Conservation (phyloP, 2,329 filamentous ascomycete genomes). For the Aulographum hederae region DNA sequence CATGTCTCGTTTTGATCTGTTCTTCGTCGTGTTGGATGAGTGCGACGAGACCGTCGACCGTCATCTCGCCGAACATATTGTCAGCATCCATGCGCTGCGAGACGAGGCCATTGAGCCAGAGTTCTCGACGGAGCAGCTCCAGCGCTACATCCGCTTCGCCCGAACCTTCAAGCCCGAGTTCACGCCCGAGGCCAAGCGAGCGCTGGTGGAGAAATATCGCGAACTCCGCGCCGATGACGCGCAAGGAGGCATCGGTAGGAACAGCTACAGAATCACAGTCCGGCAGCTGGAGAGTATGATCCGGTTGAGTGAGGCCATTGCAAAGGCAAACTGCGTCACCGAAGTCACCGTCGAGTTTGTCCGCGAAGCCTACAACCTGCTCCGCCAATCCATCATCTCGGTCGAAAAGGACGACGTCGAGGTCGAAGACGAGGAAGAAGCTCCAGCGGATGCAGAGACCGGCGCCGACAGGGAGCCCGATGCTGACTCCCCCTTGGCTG, state of each 20-base stretch:
- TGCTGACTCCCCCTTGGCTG: slow-evolving; percentile 32
- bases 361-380: slow-evolving; percentile 74
- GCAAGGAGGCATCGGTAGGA: slow-evolving; percentile 81
- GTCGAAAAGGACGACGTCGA: slow-evolving; percentile 97
- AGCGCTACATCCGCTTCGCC: slow-evolving; percentile 93
- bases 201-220: slow-evolving; percentile 86
- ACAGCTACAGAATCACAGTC: slow-evolving; percentile 94
- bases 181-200: slow-evolving; percentile 65
- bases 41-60: slow-evolving; percentile 86
- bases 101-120: slow-evolving; percentile 85
- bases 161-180: slow-evolving; percentile 89
- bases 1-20: slow-evolving; percentile 98
- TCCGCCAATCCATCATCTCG: slow-evolving; percentile 88
- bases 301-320: slow-evolving; percentile 89
- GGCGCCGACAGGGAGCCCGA: slow-evolving; percentile 18
- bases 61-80: slow-evolving; percentile 85
- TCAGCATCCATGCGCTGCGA: slow-evolving; percentile 78
- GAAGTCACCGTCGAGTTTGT: slow-evolving; percentile 77
- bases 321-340: slow-evolving; percentile 90
- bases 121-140: slow-evolving; percentile 88
- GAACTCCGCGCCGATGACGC: slow-evolving; percentile 85
- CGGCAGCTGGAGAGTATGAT: slow-evolving; percentile 93
- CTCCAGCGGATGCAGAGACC: slow-evolving; percentile 28
- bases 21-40: slow-evolving; percentile 94
- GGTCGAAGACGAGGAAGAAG: slow-evolving; percentile 65